Base-by-base conservation (phyloP, 2,329 filamentous ascomycete species). In the Penicillium verrucosum region DNA sequence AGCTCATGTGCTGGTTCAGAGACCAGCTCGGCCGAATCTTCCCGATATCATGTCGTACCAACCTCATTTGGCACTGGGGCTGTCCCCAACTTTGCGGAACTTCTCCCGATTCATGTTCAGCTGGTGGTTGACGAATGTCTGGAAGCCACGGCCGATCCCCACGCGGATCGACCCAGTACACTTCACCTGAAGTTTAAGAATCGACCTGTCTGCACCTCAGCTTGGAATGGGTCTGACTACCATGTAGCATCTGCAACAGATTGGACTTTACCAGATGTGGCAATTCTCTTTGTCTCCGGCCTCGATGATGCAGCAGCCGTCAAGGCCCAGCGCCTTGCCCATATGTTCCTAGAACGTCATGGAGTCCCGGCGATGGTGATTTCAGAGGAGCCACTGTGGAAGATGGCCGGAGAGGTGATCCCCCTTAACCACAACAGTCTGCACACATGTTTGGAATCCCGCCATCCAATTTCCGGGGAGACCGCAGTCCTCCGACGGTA, bases 81-180 rank as follows among this genome's bases (percentile, higher is more conserved):
- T 29, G 67, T 75, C 34, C 74, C 78, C 7, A 78, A 78, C 40
- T 77, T 77, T 65, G 78, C 78, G 14, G 77, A 80, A 48, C 74
- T 81, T 27, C 74, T 81, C 27, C 77, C 76, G 30, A 78, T 75
- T 45, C 74, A 75, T 67, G 72, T 78, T 16, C 77, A 80, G 59
- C 71, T 81, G 14, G 72, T 78, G 49, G 77, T 81, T 37, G 77
- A 81, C 45, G 77, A 79, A 56, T 80, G 77, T 56, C 60, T 72
- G 40, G 66, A 67, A 23, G 75, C 76, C 21, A 60, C 63, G 1
- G 67, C 66, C 16, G 66, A 67, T n/a, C 43, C 59, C 27, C 62
- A 61, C 16, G 57, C 61, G 7, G 60, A 64, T 46, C 65, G 63
- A 14, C 64, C 71, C 45, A 67, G 65, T 46, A 68, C 70, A n/a